These are phyloP conservation scores for Fusarium anthophilum DNA, from an alignment of 2,329 filamentous ascomycete species.

Conservation along the genomic window DNA sequence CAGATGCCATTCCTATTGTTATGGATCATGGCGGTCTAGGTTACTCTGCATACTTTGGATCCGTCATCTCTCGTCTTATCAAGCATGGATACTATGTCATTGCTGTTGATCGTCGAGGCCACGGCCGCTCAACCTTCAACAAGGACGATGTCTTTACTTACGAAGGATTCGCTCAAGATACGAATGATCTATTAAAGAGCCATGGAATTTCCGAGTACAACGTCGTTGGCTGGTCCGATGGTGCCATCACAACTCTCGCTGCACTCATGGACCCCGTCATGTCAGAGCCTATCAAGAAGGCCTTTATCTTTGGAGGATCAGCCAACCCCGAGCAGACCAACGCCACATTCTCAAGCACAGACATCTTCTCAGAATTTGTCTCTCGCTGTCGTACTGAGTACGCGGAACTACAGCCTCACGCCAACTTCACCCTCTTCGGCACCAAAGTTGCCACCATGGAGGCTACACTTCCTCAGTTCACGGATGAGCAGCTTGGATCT, in stretches of 20 bases:
- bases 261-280: conserved; percentile 47
- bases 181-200: conserved; percentile 44
- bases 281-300: conserved; percentile 48
- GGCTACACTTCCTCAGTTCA: conserved; percentile 47
- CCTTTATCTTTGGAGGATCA: conserved; percentile 52
- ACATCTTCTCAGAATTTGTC: conserved; percentile 49
- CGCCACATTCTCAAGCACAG: conserved; percentile 44
- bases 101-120: conserved; percentile 53
- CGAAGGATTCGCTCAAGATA: conserved; percentile 50
- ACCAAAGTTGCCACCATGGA: conserved; percentile 51
- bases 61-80: conserved; percentile 49
- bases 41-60: conserved; percentile 53
- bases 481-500: conserved; percentile 40
- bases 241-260: conserved; percentile 50
- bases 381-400: conserved; percentile 50
- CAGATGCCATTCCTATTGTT: conserved; percentile 48
- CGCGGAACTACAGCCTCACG: conserved; percentile 47
- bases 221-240: conserved; percentile 55
- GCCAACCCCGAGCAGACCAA: conserved; percentile 49
- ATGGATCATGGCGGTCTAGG: conserved; percentile 54
- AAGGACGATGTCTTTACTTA: conserved; percentile 50
- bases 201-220: conserved; percentile 45
- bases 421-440: conserved; percentile 50
- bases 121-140: conserved; percentile 52
- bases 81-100: conserved; percentile 50